Evolutionary conservation across 2,329 filamentous ascomycete genomes (phyloP).

Genomic region (Fonsecaea erecta): DNA sequence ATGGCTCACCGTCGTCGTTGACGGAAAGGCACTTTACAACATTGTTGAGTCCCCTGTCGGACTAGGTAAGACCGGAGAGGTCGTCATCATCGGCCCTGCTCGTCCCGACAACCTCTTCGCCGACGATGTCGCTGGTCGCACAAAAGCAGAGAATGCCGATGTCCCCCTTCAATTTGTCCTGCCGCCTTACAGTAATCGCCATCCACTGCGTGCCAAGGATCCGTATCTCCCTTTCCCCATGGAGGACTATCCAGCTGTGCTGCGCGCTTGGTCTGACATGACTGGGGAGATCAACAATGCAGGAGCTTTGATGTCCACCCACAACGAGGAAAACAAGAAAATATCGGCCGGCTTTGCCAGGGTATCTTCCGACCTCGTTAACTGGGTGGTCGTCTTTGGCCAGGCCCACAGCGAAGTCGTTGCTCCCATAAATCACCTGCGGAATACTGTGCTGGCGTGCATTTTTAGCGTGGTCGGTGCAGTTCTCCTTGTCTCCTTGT

Average conservation of each 20-base stretch:
- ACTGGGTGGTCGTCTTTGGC: constrained; percentile 83
- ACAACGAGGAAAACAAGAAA: constrained; percentile 69
- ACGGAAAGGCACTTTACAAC: constrained; percentile 65
- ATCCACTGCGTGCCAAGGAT: constrained; percentile 25
- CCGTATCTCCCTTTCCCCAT: constrained; percentile 63
- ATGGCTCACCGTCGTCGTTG: constrained; percentile 76
- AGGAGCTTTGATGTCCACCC: constrained; percentile 65
- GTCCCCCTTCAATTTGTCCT: constrained; percentile 64
- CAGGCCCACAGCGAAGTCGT: constrained; percentile 75
- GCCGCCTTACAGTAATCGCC: constrained; percentile 53
- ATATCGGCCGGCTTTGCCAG: constrained; percentile 81
- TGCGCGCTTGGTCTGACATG: constrained; percentile 61
- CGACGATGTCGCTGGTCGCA: constrained; percentile 12
- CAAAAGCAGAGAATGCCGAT: constrained; percentile 43
- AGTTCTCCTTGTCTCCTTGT: constrained; percentile 58
- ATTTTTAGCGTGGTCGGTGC: constrained; percentile 82
- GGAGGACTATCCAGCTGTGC: constrained; percentile 64
- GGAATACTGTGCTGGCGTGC: constrained; percentile 78
- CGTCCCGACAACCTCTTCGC: constrained; percentile 68
- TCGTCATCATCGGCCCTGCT: constrained; percentile 71
- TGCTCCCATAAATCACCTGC: constrained; percentile 72
- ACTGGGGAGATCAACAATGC: constrained; percentile 65
- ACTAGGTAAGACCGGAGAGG: constrained; percentile 69
- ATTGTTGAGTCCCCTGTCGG: constrained; percentile 63
- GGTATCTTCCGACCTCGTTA: constrained; percentile 68